Evolutionary conservation across 176 grass and related monocot genomes (phyloP), one percentile per base, ranked within the genome.

Genomic region (Stipa capillata): DNA sequence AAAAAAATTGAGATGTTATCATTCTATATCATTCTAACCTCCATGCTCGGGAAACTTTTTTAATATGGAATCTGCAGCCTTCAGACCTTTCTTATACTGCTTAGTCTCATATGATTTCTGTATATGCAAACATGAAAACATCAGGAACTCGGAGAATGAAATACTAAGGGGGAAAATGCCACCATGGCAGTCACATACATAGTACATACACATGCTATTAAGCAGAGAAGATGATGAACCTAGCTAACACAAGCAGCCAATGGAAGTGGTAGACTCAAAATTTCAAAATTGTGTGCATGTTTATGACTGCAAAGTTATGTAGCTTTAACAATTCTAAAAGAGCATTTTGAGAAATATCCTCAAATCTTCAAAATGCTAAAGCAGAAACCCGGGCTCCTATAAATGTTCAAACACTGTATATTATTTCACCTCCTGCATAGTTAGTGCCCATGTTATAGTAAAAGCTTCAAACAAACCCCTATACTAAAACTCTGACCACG

Each of bases 41-140:
- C 97, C 97, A 93, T 99, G 97, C 27, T 99, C 97, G 36, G 97
- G 90, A 61, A 99, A 99, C 79, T 99, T 99, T 60, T 93, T 99
- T 59, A 99, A 86, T 84, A 99, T 96, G 54, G 90, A 89, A 93
- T 99, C 97, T 73, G 97, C 97, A 76, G 97, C 90, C 70, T 99
- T 99, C 69, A 99, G 52, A 25, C 92, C 97, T 77, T 93, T 99
- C 80, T 99, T 99, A 76, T 99, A 99, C 79, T 99, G 97, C 86
- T 99, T 99, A 17, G 92, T 99, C 85, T 99, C 97, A 12, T 99
- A 99, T 32, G 97, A 99, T 99, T 99, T 99, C 97, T 99, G 84
- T 28, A 31, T 20, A 87, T n/a, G 36, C 73, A 78, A 65, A 72
- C 24, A 70, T 29, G 20, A 76, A 85, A 43, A 85, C 7, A 82